These are phyloP conservation scores for Diplodia corticola DNA, from an alignment of 2,329 filamentous ascomycete genomes.

Conservation along the genomic window DNA sequence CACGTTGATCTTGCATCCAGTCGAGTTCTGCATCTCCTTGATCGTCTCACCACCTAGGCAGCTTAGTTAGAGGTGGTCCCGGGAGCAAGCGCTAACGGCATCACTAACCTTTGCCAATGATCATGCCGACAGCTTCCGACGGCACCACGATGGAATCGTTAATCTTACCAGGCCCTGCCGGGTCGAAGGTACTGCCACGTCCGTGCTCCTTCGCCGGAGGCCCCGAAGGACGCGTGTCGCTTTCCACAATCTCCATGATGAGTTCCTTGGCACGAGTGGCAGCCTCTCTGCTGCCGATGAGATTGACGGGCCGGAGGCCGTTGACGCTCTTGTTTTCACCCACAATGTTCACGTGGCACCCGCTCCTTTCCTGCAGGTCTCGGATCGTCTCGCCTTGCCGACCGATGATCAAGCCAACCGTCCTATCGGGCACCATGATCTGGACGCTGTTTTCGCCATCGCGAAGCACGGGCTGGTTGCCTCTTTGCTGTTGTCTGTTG, in stretches of 20 bases:
- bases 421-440: slow-evolving; percentile 93
- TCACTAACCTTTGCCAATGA: slow-evolving; percentile 75
- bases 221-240: slow-evolving; percentile 59
- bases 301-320: slow-evolving; percentile 82
- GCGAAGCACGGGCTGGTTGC: slow-evolving; percentile 55
- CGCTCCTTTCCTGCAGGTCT: slow-evolving; percentile 85
- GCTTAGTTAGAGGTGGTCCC: slow-evolving; percentile 27
- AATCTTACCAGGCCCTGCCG: slow-evolving; percentile 59
- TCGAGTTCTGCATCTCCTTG: slow-evolving; percentile 85
- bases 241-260: slow-evolving; percentile 93
- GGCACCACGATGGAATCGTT: slow-evolving; percentile 84
- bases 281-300: slow-evolving; percentile 76
- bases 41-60: slow-evolving; percentile 77
- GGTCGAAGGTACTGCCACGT: slow-evolving; percentile 42
- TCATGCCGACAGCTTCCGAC: slow-evolving; percentile 92
- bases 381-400: slow-evolving; percentile 90
- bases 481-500: slow-evolving; percentile 32
- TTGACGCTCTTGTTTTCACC: slow-evolving; percentile 92
- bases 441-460: slow-evolving; percentile 85
- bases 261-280: slow-evolving; percentile 78
- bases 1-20: slow-evolving; percentile 93
- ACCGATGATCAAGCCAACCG: slow-evolving; percentile 91
- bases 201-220: slow-evolving; percentile 43
- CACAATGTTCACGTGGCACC: slow-evolving; percentile 95
- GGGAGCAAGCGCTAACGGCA: neutral